Evolutionary conservation across 2,329 filamentous ascomycete species (phyloP).

Genomic region (Alternaria rosae): DNA sequence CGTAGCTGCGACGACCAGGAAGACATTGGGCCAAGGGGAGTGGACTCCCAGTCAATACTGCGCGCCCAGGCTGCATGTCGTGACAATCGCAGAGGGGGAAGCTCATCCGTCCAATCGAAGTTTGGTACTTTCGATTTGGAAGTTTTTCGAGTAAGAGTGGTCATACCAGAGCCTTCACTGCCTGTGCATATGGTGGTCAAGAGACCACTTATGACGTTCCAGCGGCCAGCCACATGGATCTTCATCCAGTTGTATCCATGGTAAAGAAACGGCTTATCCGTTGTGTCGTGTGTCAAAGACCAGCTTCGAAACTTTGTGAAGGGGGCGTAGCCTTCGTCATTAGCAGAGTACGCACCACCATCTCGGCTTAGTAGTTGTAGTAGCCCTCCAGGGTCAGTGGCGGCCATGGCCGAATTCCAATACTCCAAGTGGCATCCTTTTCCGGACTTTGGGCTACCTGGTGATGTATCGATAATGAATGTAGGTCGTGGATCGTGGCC

Average conservation of each 20-base stretch:
- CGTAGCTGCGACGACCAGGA: constrained; percentile 73
- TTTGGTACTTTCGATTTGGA: constrained; percentile 11
- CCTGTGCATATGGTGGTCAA: neutral
- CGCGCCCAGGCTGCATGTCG: constrained; percentile 48
- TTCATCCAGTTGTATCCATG: constrained; percentile 21
- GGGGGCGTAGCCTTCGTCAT: neutral
- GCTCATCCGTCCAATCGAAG: constrained; percentile 26
- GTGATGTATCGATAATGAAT: constrained; percentile 21
- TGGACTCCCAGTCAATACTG: constrained; percentile 74
- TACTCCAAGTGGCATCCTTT: constrained; percentile 17
- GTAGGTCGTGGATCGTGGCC: constrained; percentile 30
- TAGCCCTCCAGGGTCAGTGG: constrained; percentile 15
- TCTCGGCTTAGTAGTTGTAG: constrained; percentile 14
- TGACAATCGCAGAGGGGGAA: constrained; percentile 19
- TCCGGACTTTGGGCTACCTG: neutral
- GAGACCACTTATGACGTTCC: constrained; percentile 31
- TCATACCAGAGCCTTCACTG: neutral
- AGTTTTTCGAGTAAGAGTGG: neutral
- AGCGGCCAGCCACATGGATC: constrained; percentile 24
- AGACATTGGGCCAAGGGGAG: constrained; percentile 75
- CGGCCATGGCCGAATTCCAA: constrained; percentile 31
- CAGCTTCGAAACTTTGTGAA: constrained; percentile 28
- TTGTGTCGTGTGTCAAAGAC: constrained; percentile 9
- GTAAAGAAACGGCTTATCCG: constrained; percentile 8
- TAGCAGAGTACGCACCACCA: neutral